A percentile compares a stretch with the other conserved stretches of the same genome.
phyloP scores from a whole-genome alignment of 2,329 filamentous ascomycete species.

The Colletotrichum caudatum region DNA sequence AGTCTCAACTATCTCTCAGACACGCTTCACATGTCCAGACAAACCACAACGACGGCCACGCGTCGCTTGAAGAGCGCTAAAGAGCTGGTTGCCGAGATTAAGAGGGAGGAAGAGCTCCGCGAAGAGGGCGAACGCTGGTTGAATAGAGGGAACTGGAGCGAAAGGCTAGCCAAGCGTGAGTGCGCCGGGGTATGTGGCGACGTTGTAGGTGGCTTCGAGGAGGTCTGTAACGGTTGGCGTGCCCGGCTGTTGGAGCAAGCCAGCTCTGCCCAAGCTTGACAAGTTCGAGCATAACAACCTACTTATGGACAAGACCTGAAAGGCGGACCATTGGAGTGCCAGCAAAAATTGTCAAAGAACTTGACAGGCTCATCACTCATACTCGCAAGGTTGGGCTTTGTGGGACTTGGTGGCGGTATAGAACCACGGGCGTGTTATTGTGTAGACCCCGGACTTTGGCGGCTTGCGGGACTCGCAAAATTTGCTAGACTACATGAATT shows the following conservation, averaged over 20 bases:
- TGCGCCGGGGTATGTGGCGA: conserved; percentile 87
- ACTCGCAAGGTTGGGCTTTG: conserved; percentile 11
- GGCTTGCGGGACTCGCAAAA: conserved; percentile 2
- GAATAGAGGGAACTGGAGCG: conserved; percentile 84
- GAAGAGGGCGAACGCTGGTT: conserved; percentile 89
- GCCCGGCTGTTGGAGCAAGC: conserved; percentile 77
- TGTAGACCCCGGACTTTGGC: conserved; percentile 4
- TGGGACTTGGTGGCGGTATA: background rate
- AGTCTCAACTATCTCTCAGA: conserved; percentile 90
- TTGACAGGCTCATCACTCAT: background rate
- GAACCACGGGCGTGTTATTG: conserved; percentile 14
- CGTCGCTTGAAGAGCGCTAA: conserved; percentile 83
- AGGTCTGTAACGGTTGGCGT: conserved; percentile 87
- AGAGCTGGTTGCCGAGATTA: conserved; percentile 87
- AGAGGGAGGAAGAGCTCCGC: conserved; percentile 82
- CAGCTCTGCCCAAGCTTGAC: conserved; percentile 59
- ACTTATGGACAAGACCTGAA: background rate
- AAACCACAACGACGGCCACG: conserved; percentile 85
- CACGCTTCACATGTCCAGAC: conserved; percentile 92
- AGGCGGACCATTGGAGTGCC: background rate
- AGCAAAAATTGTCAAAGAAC: background rate
- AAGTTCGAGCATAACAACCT: conserved; percentile 16
- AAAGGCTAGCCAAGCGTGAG: conserved; percentile 79
- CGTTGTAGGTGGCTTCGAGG: conserved; percentile 92
- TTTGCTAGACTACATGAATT: conserved; percentile 38